These are phyloP conservation scores for Suhomyces prunicola DNA, from an alignment of 805 yeast genomes.

Conservation along the genomic window DNA sequence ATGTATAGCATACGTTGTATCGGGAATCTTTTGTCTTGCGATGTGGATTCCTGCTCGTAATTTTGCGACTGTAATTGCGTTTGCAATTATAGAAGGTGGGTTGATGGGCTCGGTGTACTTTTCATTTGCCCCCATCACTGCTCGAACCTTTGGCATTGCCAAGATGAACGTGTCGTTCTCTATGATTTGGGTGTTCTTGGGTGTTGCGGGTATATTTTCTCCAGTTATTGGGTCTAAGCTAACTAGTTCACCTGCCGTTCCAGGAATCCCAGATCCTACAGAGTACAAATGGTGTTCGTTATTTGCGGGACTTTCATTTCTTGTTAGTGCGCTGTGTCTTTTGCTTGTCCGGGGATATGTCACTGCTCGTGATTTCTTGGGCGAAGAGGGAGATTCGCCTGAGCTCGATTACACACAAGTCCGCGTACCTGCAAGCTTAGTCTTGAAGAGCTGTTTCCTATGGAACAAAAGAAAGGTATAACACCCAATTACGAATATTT, in stretches of 20 bases:
- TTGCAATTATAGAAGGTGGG: slow-evolving; percentile 15
- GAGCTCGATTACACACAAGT: slow-evolving; percentile 3
- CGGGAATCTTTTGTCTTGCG: slow-evolving; percentile 17
- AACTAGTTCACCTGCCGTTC: slow-evolving; percentile 10
- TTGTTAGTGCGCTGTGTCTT: slow-evolving; percentile 13
- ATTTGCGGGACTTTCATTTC: slow-evolving; percentile 19
- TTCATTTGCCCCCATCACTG: slow-evolving; percentile 17
- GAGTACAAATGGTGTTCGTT: slow-evolving; percentile 18
- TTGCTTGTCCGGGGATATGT: slow-evolving; percentile 21
- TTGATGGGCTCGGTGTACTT: slow-evolving; percentile 22
- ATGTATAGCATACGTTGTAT: slow-evolving; percentile 13
- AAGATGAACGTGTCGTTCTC: slow-evolving; percentile 18
- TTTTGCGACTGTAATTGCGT: slow-evolving; percentile 15
- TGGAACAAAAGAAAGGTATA: background rate
- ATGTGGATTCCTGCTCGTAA: slow-evolving; percentile 25
- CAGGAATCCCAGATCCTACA: slow-evolving; percentile 9
- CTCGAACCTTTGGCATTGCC: slow-evolving; percentile 17
- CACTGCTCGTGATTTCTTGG: slow-evolving; percentile 11
- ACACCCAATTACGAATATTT: background rate
- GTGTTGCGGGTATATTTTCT: slow-evolving; percentile 18
- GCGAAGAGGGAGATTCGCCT: background rate
- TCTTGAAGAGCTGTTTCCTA: background rate
- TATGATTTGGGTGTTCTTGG: slow-evolving; percentile 21
- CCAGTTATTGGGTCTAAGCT: slow-evolving; percentile 22
- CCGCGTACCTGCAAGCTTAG: background rate